phyloP scores from a whole-genome alignment of 2,329 filamentous ascomycete species.

The Didymella keratinophila region DNA sequence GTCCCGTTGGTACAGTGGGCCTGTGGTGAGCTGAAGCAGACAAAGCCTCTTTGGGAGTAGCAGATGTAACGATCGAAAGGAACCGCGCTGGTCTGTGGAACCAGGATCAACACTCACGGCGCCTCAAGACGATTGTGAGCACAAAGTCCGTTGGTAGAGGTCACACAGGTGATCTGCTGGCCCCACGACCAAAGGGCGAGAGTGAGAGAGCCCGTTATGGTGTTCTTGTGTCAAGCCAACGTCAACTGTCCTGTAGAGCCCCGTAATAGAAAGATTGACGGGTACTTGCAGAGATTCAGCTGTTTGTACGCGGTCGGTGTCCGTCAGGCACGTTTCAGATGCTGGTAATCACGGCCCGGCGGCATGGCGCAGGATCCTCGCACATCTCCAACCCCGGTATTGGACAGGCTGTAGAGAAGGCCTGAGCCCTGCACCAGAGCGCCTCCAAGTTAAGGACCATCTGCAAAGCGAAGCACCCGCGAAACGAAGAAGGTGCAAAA shows the following conservation, averaged over 20 bases:
- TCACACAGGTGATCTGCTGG: conserved; percentile 30
- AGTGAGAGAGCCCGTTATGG: conserved; percentile 1
- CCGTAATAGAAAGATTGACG: conserved; percentile 2
- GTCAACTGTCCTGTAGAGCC: not conserved
- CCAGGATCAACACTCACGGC: conserved; percentile 29
- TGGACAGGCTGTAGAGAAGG: conserved; percentile 12
- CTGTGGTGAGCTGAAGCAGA: conserved; percentile 32
- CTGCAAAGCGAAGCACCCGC: conserved; percentile 4
- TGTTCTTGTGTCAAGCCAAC: conserved; percentile 8
- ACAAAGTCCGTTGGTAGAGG: conserved; percentile 29
- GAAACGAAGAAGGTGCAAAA: conserved; percentile 1
- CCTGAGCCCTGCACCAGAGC: not conserved
- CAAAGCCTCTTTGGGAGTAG: conserved; percentile 40
- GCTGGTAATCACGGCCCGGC: conserved; percentile 35
- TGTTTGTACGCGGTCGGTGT: conserved; percentile 20
- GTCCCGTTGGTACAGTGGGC: not conserved
- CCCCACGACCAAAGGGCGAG: conserved; percentile 17
- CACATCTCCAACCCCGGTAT: conserved; percentile 19
- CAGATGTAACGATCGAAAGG: conserved; percentile 45
- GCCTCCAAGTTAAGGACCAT: conserved; percentile 7
- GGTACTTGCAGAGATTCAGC: conserved; percentile 15
- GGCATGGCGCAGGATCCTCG: conserved; percentile 39
- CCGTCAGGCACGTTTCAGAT: conserved; percentile 40
- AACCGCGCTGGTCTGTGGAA: conserved; percentile 40
- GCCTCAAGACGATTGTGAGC: conserved; percentile 25